Evolutionary conservation across 805 yeast species (phyloP).

Genomic region (Candida oleophila): DNA sequence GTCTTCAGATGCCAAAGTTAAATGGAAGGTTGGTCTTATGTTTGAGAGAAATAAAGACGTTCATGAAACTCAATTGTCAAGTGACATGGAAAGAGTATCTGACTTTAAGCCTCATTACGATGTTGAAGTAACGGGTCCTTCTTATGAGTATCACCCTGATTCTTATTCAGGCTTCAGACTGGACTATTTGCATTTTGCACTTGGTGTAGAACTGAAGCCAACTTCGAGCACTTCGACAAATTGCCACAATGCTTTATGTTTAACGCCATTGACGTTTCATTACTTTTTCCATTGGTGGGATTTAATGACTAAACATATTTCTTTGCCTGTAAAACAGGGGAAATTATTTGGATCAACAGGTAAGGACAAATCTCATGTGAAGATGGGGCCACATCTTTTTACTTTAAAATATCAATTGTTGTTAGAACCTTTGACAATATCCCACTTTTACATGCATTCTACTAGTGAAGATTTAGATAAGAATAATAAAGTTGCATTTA

Average conservation of each 20-base stretch:
- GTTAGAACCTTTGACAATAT: constrained; percentile 38
- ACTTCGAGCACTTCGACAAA: constrained; percentile 22
- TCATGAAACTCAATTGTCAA: constrained; percentile 29
- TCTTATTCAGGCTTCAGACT: constrained; percentile 81
- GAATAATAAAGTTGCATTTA: constrained; percentile 28
- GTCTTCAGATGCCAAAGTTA: constrained; percentile 56
- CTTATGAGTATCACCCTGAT: constrained; percentile 58
- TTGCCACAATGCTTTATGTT: constrained; percentile 33
- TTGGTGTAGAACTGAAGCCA: constrained; percentile 33
- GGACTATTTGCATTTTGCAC: constrained; percentile 65
- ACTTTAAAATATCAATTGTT: constrained; percentile 42
- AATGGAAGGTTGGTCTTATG: constrained; percentile 74
- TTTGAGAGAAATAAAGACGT: constrained; percentile 61
- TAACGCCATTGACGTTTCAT: constrained; percentile 37
- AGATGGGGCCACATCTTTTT: constrained; percentile 38
- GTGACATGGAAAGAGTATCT: constrained; percentile 42
- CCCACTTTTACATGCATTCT: constrained; percentile 35
- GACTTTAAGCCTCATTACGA: constrained; percentile 63
- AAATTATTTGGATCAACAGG: constrained; percentile 23
- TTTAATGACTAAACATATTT: constrained; percentile 26
- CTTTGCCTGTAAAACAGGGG: constrained; percentile 38
- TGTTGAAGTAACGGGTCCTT: constrained; percentile 61
- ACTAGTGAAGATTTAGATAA: constrained; percentile 20
- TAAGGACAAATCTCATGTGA: constrained; percentile 25
- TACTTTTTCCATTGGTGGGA: constrained; percentile 47